phyloP scores from a whole-genome alignment of 2,329 filamentous ascomycete genomes.

The Cryphonectria parasitica region DNA sequence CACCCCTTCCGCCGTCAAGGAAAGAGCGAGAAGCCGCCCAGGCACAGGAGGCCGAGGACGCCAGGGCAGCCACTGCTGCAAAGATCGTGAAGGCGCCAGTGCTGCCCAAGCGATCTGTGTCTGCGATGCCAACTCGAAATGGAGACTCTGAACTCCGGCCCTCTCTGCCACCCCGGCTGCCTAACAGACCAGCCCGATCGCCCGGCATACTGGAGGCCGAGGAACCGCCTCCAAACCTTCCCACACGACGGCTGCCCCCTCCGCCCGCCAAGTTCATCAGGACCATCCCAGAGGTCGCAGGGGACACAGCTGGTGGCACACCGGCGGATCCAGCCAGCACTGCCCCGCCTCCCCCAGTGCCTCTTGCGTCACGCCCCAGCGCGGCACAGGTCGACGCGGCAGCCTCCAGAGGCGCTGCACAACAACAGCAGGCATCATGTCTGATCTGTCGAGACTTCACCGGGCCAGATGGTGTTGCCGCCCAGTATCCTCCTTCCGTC shows the following conservation, averaged over 20 bases:
- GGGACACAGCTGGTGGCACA: conserved; percentile 30
- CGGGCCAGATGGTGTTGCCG: conserved; percentile 75
- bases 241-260: conserved; percentile 46
- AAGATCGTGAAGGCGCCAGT: conserved; percentile 38
- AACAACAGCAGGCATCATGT: conserved; percentile 52
- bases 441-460: conserved; percentile 88
- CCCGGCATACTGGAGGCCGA: conserved; percentile 49
- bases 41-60: conserved; percentile 41
- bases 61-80: conserved; percentile 34
- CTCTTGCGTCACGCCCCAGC: conserved; percentile 56
- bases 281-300: conserved; percentile 37
- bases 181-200: conserved; percentile 50
- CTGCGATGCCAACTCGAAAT: conserved; percentile 40
- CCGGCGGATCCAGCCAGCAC: conserved; percentile 35
- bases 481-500: conserved; percentile 72
- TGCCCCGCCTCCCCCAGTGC: conserved; percentile 57
- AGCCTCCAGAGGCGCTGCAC: conserved; percentile 38
- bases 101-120: conserved; percentile 44
- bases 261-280: conserved; percentile 39
- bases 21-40: conserved; percentile 55
- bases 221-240: conserved; percentile 48
- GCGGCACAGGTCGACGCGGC: conserved; percentile 54
- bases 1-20: conserved; percentile 59
- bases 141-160: conserved; percentile 39
- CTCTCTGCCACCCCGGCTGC: conserved; percentile 53